Evolutionary conservation across 805 yeast species (phyloP), one percentile per base, ranked within the genome.

Genomic region (Metschnikowia cerradonensis): DNA sequence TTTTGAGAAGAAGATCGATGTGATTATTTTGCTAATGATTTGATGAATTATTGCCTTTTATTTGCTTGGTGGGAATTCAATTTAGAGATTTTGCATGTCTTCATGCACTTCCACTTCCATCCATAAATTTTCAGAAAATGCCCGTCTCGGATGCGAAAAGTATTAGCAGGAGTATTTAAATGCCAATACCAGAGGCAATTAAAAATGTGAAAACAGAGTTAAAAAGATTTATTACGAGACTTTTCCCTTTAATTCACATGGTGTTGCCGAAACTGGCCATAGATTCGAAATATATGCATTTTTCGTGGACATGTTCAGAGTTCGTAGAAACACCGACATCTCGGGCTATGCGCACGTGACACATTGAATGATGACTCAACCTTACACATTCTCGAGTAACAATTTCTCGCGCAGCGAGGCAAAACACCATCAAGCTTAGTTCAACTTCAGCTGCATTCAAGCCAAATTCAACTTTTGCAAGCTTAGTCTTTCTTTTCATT

Each of bases 401-500:
- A 20, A 42, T 33, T 42, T 42, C 45, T 42, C 32, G 23, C 45
- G 37, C 38, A 32, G 20, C 17, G 31, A 20, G 20, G 17, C 32
- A 39, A 39, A 39, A 14, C 30, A 20, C 6, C n/a, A 22, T 13
- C 43, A 10, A 40, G 20, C 33, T 30, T 40, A 6, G 19, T 42
- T 33, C 45, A 31, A n/a, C 15, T 34, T 23, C 45, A 14, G 30
- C 45, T 34, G 38, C 37, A 33, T 33, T 32, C 38, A 5, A 30
- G 38, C 20, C 45, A 44, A 44, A 44, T 44, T 44, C 47, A 44
- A 44, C 47, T 35, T 44, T 44, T 44, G 40, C 26, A 15, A n/a
- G 26, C 47, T 17, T 23, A 26, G 30, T 20, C 31, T 43, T 20
- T 33, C 38, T 33, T 23, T 44, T 44, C 38, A 33, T 33, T 44